phyloP scores from a whole-genome alignment of 768 basidiomycete genomes.

The Xerocomus brunneocitrinus region DNA sequence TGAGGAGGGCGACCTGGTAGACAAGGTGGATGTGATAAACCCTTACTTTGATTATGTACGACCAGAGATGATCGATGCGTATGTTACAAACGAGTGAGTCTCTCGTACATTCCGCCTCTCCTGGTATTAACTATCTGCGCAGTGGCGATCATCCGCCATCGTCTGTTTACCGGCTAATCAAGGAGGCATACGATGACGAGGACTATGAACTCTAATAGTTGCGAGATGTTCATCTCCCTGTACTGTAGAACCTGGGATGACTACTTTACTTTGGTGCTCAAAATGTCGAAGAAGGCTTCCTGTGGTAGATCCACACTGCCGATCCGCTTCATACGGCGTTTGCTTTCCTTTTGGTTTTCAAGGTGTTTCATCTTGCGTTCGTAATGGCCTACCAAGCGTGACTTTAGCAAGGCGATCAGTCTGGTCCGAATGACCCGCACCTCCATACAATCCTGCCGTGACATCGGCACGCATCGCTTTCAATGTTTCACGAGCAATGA shows the following conservation, averaged over 20 bases:
- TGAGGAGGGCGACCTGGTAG: conserved; percentile 72
- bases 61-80: conserved; percentile 88
- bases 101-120: conserved; percentile 6
- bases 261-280: conserved; percentile 52
- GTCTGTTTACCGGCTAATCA: conserved; percentile 86
- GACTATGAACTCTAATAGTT: conserved; percentile 62
- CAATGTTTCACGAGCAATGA: conserved; percentile 86
- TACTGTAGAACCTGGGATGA: neutral
- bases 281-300: conserved; percentile 91
- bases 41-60: conserved; percentile 96
- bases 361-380: conserved; percentile 90
- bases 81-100: conserved; percentile 95
- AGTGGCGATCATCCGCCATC: conserved; percentile 97
- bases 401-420: neutral
- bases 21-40: conserved; percentile 89
- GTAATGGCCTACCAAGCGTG: conserved; percentile 59
- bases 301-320: conserved; percentile 90
- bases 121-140: conserved; percentile 8
- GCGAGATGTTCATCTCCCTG: neutral
- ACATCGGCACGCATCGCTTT: conserved; percentile 88
- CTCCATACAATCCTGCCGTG: conserved; percentile 91
- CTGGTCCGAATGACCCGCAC: conserved; percentile 31
- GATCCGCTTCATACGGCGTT: conserved; percentile 82
- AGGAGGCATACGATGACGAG: conserved; percentile 94
- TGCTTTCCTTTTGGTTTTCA: conserved; percentile 90